These are phyloP conservation scores for Chloridella minuta DNA, from an alignment of 352 stramenopile genomes.

Conservation along the genomic window DNA sequence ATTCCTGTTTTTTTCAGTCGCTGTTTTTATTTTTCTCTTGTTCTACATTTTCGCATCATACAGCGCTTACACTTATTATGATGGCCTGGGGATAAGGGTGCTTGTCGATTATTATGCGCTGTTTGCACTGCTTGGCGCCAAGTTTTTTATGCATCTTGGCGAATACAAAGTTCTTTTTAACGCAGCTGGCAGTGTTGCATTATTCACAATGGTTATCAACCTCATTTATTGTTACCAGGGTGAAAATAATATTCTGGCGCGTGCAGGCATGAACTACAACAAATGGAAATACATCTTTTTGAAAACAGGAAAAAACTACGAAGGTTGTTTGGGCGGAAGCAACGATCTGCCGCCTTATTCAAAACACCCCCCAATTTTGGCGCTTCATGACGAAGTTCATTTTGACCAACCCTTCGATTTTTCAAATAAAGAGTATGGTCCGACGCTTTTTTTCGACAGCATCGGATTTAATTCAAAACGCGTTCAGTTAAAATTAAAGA, in stretches of 20 bases:
- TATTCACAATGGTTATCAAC: not conserved
- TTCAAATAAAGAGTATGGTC: not conserved
- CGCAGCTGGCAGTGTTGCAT: not conserved
- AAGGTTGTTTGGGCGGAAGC: not conserved
- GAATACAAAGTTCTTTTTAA: not conserved
- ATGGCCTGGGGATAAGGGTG: not conserved
- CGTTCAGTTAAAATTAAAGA: not conserved
- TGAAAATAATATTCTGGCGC: not conserved
- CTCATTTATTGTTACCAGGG: not conserved
- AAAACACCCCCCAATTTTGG: not conserved
- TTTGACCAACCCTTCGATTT: not conserved
- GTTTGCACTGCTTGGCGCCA: not conserved
- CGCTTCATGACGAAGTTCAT: not conserved
- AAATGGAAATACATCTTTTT: not conserved
- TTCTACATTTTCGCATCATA: not conserved
- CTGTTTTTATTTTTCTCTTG: not conserved
- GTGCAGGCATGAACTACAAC: not conserved
- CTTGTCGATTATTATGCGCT: not conserved
- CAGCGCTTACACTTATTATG: not conserved
- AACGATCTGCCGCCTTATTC: not conserved
- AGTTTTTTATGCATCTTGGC: not conserved
- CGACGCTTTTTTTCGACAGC: not conserved
- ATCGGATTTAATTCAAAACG: not conserved
- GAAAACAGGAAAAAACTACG: not conserved
- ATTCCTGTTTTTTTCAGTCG: not conserved